A percentile compares a stretch with the other conserved stretches of the same genome.
Conservation (phyloP, 768 basidiomycete genomes). For the Suillus discolor region DNA sequence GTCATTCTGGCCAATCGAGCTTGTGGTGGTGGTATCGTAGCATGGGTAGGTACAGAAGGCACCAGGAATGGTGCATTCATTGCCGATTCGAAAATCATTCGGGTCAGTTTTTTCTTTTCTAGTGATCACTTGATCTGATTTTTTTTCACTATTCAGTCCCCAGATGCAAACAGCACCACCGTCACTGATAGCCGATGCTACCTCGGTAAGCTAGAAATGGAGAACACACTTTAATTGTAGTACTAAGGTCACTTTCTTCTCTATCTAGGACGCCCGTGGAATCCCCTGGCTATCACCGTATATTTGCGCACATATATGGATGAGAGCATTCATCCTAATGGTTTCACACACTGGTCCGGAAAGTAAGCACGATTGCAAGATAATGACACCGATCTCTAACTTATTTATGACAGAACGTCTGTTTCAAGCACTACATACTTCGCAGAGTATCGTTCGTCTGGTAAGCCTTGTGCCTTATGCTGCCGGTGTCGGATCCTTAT, state of each 20-base stretch:
- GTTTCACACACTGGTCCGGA: conserved; percentile 52
- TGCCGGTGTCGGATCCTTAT: not conserved
- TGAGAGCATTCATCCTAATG: conserved; percentile 49
- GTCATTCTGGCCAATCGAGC: conserved; percentile 62
- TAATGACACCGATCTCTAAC: not conserved
- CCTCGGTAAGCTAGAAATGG: conserved; percentile 41
- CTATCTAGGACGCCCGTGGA: conserved; percentile 57
- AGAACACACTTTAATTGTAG: not conserved
- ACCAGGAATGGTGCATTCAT: conserved; percentile 57
- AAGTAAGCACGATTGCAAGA: conserved; percentile 1
- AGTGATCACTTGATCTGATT: not conserved
- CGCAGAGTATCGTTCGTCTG: conserved; percentile 56
- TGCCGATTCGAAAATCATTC: conserved; percentile 53
- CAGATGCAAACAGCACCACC: conserved; percentile 55
- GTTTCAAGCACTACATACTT: conserved; percentile 60
- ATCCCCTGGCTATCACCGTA: conserved; percentile 55
- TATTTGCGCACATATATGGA: conserved; percentile 62
- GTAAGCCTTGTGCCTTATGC: conserved; percentile 27
- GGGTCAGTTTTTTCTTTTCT: conserved; percentile 38
- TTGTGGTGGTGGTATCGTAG: conserved; percentile 62
- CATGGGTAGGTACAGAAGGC: conserved; percentile 58
- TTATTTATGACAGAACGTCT: conserved; percentile 36
- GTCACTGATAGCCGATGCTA: conserved; percentile 49
- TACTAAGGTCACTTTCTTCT: not conserved
- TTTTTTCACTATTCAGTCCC: conserved; percentile 41